A percentile compares a stretch with the other conserved stretches of the same genome.
phyloP scores from a whole-genome alignment of 768 basidiomycete genomes.

The Rhizopogon salebrosus region DNA sequence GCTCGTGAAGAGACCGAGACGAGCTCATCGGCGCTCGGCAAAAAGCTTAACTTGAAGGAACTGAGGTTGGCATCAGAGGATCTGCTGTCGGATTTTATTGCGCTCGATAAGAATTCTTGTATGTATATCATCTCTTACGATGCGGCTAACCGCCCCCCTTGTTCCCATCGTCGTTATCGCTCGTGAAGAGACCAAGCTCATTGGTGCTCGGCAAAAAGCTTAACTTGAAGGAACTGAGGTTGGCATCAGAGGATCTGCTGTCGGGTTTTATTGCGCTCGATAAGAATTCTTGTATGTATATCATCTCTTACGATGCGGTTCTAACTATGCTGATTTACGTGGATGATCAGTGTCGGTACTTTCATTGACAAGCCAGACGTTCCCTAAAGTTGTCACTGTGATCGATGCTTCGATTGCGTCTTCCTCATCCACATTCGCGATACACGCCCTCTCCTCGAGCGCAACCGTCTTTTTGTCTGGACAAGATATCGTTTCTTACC shows the following conservation, averaged over 20 bases:
- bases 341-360: constrained; percentile 69
- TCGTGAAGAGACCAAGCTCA: constrained; percentile 76
- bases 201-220: constrained; percentile 73
- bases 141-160: constrained; percentile 68
- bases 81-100: constrained; percentile 79
- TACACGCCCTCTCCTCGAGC: constrained; percentile 69
- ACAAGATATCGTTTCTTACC: constrained; percentile 65
- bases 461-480: constrained; percentile 78
- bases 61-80: constrained; percentile 83
- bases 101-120: constrained; percentile 83
- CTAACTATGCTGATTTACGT: neutral
- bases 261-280: constrained; percentile 78
- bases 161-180: constrained; percentile 87
- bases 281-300: constrained; percentile 85
- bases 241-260: constrained; percentile 83
- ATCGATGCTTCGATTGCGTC: constrained; percentile 76
- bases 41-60: constrained; percentile 82
- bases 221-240: constrained; percentile 79
- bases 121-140: too few relatives aligned
- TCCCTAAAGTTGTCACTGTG: constrained; percentile 69
- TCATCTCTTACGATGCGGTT: constrained; percentile 11
- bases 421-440: constrained; percentile 53
- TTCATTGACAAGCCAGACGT: constrained; percentile 57
- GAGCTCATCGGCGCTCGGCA: constrained; percentile 69
- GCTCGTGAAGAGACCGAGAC: constrained; percentile 84